A percentile compares a stretch with the other conserved stretches of the same genome.
phyloP scores from a whole-genome alignment of 495 filamentous ascomycete species.

The Penicillium bialowiezense region DNA sequence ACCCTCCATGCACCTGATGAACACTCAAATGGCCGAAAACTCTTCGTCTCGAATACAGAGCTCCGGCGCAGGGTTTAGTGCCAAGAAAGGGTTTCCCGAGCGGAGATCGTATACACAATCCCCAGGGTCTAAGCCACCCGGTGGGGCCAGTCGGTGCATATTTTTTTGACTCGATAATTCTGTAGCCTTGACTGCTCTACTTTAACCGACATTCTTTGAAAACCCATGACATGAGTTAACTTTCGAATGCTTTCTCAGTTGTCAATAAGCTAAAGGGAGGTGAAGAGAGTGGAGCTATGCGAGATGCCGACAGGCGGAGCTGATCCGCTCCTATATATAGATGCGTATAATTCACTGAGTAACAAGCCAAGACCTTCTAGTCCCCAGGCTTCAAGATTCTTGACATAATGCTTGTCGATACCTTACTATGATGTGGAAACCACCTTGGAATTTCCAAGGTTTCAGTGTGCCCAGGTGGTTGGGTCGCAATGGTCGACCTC shows the following conservation, averaged over 20 bases:
- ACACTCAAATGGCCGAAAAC: background rate
- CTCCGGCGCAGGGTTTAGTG: background rate
- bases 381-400: conserved; percentile 10
- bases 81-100: conserved; percentile 1
- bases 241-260: background rate
- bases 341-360: background rate
- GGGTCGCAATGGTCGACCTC: too few relatives aligned
- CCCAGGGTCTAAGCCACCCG: conserved; percentile 19
- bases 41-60: background rate
- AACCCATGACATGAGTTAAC: background rate
- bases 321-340: conserved; percentile 11
- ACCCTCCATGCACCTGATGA: background rate
- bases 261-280: background rate
- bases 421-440: background rate
- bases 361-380: too few relatives aligned
- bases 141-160: conserved; percentile 10
- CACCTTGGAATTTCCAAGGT: too few relatives aligned
- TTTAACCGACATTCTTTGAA: conserved; percentile 5
- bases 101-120: background rate
- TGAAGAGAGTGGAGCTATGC: background rate
- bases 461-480: too few relatives aligned
- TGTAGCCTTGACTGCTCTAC: background rate
- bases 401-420: background rate
- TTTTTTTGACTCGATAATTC: background rate
- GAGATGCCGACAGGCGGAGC: background rate